phyloP scores from a whole-genome alignment of 768 basidiomycete species.

The Hygrocybe coccinea region DNA sequence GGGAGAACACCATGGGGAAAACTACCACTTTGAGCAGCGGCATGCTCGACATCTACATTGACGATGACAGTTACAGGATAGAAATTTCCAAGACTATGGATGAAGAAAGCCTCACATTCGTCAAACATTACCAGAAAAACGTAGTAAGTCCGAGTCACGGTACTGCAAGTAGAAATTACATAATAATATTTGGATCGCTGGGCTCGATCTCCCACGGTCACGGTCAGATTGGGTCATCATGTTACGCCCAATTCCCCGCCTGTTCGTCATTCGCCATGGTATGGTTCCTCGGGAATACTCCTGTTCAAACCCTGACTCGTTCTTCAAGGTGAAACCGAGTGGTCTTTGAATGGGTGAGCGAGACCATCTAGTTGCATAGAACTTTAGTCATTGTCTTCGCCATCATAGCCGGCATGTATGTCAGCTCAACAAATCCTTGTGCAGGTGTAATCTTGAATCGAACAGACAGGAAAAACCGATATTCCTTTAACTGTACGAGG shows the following conservation, averaged over 20 bases:
- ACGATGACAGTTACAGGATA: slow-evolving; percentile 4
- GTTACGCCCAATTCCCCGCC: slow-evolving; percentile 58
- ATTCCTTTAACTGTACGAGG: slow-evolving; percentile 82
- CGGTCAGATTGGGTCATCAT: slow-evolving; percentile 9
- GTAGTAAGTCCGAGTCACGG: no score
- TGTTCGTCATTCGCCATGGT: slow-evolving; percentile 82
- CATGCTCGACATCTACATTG: slow-evolving; percentile 80
- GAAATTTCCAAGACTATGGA: background rate
- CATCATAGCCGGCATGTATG: slow-evolving; percentile 56
- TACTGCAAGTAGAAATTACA: no score
- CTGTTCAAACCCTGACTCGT: background rate
- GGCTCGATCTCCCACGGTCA: background rate
- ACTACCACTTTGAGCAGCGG: slow-evolving; percentile 47
- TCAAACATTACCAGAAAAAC: slow-evolving; percentile 49
- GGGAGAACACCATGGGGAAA: slow-evolving; percentile 32
- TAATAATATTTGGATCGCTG: no score
- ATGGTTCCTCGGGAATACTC: slow-evolving; percentile 3
- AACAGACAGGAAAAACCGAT: slow-evolving; percentile 80
- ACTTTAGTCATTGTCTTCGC: no score
- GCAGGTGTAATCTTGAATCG: background rate
- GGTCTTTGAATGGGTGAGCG: slow-evolving; percentile 79
- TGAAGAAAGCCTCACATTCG: slow-evolving; percentile 46
- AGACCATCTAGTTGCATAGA: background rate
- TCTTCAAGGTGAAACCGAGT: slow-evolving; percentile 80
- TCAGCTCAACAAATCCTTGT: slow-evolving; percentile 10